Evolutionary conservation across 768 basidiomycete species (phyloP).

Genomic region (Lactarius hengduanensis): DNA sequence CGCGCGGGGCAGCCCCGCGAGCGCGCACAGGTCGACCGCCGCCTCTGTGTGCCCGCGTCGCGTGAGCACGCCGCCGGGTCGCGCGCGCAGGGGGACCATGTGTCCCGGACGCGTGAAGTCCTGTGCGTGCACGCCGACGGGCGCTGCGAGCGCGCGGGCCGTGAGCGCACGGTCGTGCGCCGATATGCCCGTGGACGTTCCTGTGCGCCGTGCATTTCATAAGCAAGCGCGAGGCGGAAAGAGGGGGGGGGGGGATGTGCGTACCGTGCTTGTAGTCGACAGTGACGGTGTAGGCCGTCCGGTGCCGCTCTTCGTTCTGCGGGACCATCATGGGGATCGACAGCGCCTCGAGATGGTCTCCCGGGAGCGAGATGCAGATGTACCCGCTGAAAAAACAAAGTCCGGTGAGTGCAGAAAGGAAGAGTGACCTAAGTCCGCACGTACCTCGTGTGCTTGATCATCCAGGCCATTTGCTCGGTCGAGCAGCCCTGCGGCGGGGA

Average conservation of each 20-base stretch:
- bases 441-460: conserved; percentile 94
- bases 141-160: conserved; percentile 74
- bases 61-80: conserved; percentile 79
- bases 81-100: conserved; percentile 88
- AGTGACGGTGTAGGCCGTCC: conserved; percentile 94
- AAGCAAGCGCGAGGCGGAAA: no score
- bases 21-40: conserved; percentile 78
- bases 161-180: conserved; percentile 93
- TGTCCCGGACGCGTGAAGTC: conserved; percentile 95
- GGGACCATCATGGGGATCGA: conserved; percentile 94
- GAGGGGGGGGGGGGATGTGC: conserved; percentile 29
- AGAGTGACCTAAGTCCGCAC: conserved; percentile 40
- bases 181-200: conserved; percentile 94
- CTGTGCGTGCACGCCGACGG: conserved; percentile 44
- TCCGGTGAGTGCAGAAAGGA: conserved; percentile 12
- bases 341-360: conserved; percentile 70
- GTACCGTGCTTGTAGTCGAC: conserved; percentile 89
- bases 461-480: conserved; percentile 98
- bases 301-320: conserved; percentile 83
- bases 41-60: conserved; percentile 94
- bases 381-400: conserved; percentile 65
- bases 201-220: conserved; percentile 38
- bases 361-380: conserved; percentile 85
- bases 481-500: conserved; percentile 81
- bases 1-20: conserved; percentile 65